These are phyloP conservation scores for Avena insularis DNA, from an alignment of 176 grass and related monocot genomes.

Conservation along the genomic window DNA sequence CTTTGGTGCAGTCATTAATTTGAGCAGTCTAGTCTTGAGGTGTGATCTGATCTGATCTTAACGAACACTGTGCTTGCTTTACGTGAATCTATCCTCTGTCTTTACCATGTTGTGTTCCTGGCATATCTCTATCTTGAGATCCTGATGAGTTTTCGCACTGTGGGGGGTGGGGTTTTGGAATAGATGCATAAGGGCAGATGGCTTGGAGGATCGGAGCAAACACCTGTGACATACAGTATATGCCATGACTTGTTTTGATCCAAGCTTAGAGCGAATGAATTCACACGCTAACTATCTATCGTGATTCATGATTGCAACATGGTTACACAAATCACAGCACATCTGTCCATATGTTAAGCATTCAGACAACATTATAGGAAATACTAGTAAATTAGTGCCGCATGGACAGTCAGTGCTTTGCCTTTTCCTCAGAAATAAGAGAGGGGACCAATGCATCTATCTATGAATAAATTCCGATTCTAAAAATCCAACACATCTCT, in stretches of 20 bases:
- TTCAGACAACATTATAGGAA: conserved; percentile 23
- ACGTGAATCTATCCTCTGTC: neutral
- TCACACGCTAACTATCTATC: conserved; percentile 23
- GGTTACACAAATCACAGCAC: conserved; percentile 38
- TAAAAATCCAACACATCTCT: conserved; percentile 25
- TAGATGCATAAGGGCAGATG: neutral
- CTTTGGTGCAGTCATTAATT: conserved; percentile 22
- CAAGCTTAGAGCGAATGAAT: conserved; percentile 15
- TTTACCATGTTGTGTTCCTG: conserved; percentile 38
- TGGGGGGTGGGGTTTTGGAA: too few relatives aligned
- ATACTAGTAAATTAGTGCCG: conserved; percentile 34
- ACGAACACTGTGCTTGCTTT: neutral
- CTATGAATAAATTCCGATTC: conserved; percentile 2
- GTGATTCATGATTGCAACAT: neutral
- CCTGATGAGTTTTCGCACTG: neutral
- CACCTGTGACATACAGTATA: neutral
- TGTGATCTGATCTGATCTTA: neutral
- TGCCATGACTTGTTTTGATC: conserved; percentile 3
- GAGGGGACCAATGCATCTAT: conserved; percentile 27
- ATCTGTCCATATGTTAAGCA: conserved; percentile 36
- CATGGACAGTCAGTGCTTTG: conserved; percentile 38
- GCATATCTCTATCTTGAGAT: conserved; percentile 32
- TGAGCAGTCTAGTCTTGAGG: neutral
- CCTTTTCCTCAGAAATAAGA: conserved; percentile 25
- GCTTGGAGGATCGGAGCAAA: neutral